Evolutionary conservation across 495 filamentous ascomycete species (phyloP), one percentile per base, ranked within the genome.

Genomic region (Penicillium ucsense): DNA sequence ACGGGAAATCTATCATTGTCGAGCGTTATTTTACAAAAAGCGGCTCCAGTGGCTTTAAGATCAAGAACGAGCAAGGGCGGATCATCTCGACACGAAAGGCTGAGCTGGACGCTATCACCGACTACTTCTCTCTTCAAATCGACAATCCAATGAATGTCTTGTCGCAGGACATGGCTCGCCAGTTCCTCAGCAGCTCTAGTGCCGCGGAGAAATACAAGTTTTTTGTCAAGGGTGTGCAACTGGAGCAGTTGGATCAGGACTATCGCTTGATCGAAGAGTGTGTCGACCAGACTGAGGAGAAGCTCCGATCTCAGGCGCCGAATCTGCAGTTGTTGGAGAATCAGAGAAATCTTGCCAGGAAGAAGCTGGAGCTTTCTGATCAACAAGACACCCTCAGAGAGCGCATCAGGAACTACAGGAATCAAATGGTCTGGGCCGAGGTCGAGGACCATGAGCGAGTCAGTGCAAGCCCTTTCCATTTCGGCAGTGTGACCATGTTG

Each of bases 101-200:
- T 6, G 89, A 97, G 52, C 73, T 99, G n/a, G 90, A 96, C 48
- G 83, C 92, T 37, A 89, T 99, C 37, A 83, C 86, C 43, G 94
- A 99, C 60, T 91, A 84, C 60, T 97, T 86, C 61, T 84, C 85
- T 33, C 75, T 99, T 9, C 92, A 97, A 62, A 85, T 99, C 34
- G 92, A 96, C 61, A 99, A 99, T 49, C 92, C 92, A 0, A 85
- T 99, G 70, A 99, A 94, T 51, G 85, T 96, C n/a, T 78, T 99
- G 30, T 95, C 91, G 2, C 92, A 99, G 64, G 92, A 99, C 59
- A 85, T 86, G 63, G 92, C 92, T 32, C 84, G 91, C 10, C 85
- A 94, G 49, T 99, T 99, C 59, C 75, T 99, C 6, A 94, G 88
- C 62, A 74, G 80, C 27, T 92, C 94, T 20, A 84, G 76, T 20